phyloP scores from a whole-genome alignment of 352 stramenopile genomes.

The Phytophthora pisi region DNA sequence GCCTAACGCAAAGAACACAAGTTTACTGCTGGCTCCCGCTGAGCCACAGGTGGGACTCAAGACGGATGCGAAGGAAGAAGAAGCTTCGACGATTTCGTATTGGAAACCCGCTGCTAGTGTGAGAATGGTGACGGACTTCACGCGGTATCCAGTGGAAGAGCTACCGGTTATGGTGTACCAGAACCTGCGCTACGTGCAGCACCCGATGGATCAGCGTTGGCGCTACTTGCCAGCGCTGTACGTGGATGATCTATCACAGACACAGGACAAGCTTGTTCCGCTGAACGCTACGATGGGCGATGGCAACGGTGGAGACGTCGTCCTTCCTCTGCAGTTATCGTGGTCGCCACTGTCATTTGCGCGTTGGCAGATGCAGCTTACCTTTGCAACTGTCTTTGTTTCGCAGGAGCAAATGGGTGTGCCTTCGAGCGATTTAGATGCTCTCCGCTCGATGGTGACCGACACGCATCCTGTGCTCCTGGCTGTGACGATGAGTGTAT shows the following conservation, averaged over 20 bases:
- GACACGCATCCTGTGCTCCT: conserved; percentile 97
- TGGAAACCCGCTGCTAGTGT: conserved; percentile 82
- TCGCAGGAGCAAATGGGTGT: conserved; percentile 74
- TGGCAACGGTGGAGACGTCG: conserved; percentile 20
- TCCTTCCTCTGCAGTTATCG: conserved; percentile 63
- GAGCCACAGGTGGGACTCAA: conserved; percentile 10
- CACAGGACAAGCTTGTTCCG: conserved; percentile 69
- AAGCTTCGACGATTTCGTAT: conserved; percentile 56
- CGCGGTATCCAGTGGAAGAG: conserved; percentile 66
- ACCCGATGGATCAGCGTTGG: conserved; percentile 48
- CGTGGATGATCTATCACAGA: conserved; percentile 77
- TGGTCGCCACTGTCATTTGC: conserved; percentile 82
- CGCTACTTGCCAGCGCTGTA: conserved; percentile 81
- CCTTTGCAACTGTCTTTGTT: conserved; percentile 63
- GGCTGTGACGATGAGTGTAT: conserved; percentile 94
- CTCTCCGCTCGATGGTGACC: conserved; percentile 90
- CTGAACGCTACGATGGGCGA: conserved; percentile 60
- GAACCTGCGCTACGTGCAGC: conserved; percentile 67
- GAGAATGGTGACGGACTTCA: conserved; percentile 78
- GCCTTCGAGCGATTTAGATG: conserved; percentile 76
- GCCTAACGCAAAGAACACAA: conserved; percentile 71
- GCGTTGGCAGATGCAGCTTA: conserved; percentile 81
- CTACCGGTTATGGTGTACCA: conserved; percentile 74
- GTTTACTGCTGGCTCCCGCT: conserved; percentile 43
- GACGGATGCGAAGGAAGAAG: conserved; percentile 18